phyloP scores from a whole-genome alignment of 1,284 basidiomycete species.

The Psilocybe mexicana region DNA sequence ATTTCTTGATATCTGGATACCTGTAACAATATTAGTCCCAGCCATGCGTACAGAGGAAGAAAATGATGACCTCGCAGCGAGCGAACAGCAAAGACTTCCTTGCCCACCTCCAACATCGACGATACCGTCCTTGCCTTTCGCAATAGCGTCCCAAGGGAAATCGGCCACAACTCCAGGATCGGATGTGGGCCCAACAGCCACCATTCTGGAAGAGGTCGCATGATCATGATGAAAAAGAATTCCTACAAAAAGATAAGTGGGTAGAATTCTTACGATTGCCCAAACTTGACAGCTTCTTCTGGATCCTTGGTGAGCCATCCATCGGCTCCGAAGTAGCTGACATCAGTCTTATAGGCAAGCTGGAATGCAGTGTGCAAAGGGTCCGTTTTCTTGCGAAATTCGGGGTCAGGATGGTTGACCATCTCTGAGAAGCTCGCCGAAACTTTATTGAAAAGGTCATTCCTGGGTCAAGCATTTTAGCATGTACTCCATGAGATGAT shows the following conservation, averaged over 20 bases:
- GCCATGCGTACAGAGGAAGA: background rate
- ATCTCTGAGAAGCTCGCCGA: slow-evolving; percentile 33
- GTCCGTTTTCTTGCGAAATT: slow-evolving; percentile 33
- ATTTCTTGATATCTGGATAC: slow-evolving; percentile 35
- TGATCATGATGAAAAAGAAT: background rate
- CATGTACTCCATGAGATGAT: background rate
- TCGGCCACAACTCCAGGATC: slow-evolving; percentile 38
- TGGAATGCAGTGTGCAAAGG: slow-evolving; percentile 38
- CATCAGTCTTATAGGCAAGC: slow-evolving; percentile 33
- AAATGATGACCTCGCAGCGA: slow-evolving; percentile 30
- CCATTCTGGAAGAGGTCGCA: slow-evolving; percentile 23
- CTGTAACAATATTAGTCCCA: slow-evolving; percentile 15
- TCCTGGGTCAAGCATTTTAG: slow-evolving; percentile 24
- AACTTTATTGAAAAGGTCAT: slow-evolving; percentile 35
- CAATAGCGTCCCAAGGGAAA: slow-evolving; percentile 37
- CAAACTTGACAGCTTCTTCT: slow-evolving; percentile 35
- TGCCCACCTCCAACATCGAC: slow-evolving; percentile 40
- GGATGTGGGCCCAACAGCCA: slow-evolving; percentile 36
- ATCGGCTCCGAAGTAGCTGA: slow-evolving; percentile 36
- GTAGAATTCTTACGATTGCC: slow-evolving; percentile 29
- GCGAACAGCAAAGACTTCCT: slow-evolving; percentile 37
- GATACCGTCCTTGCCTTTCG: slow-evolving; percentile 33
- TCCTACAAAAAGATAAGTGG: background rate
- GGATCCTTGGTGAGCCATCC: slow-evolving; percentile 38
- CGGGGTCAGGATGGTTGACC: slow-evolving; percentile 34